Evolutionary conservation across 192 early-diverging fungal genomes (phyloP), one percentile per base, ranked within the genome.

Genomic region (Coemansia sp.): DNA sequence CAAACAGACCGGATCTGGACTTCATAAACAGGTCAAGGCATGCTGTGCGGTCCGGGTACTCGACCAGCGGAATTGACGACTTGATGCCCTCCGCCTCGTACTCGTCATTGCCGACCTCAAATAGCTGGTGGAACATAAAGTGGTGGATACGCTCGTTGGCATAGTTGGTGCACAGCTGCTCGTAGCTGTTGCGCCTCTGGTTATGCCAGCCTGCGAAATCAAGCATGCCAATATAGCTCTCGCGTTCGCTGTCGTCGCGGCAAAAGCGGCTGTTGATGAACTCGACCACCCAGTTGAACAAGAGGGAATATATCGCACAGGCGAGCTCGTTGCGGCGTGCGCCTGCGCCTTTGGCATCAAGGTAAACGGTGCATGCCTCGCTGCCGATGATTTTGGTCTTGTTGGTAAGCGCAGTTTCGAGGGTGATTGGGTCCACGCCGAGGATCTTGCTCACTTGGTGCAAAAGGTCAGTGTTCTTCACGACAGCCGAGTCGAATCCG

Each of bases 231-330:
- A 83, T 64, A 23, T 91, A 91, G 60, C 85, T 85, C 61, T 87
- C 90, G 43, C 84, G 86, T 64, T 87, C 82, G 21, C 59, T 33
- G 55, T 93, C 88, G 16, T 87, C 87, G 52, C 88, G 84, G 69
- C 90, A 92, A 48, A 97, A 83, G 20, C 89, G 87, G 21, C 84
- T 85, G 84, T 99, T 99, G 77, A 97, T 89, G 55, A 91, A 90
- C 83, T 97, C 95, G 31, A 96, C 91, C 16, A 99, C 71, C 89
- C 94, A 97, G 28, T 84, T 85, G 68, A 99, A 95, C 13, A 97
- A 66, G 16, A 96, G 86, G 45, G 88, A 89, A 74, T 96, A 99
- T n/a, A 99, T 85, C 2, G 91, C 87, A 58, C 85, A 84, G 1
- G 93, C 88, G 2, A 99, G 84, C 21, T 85, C 80, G 66, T 99